Percentiles rank a stretch among this genome's conserved stretches.
Evolutionary conservation across 352 stramenopile species (phyloP).

Genomic region (Phytophthora citrophthora): DNA sequence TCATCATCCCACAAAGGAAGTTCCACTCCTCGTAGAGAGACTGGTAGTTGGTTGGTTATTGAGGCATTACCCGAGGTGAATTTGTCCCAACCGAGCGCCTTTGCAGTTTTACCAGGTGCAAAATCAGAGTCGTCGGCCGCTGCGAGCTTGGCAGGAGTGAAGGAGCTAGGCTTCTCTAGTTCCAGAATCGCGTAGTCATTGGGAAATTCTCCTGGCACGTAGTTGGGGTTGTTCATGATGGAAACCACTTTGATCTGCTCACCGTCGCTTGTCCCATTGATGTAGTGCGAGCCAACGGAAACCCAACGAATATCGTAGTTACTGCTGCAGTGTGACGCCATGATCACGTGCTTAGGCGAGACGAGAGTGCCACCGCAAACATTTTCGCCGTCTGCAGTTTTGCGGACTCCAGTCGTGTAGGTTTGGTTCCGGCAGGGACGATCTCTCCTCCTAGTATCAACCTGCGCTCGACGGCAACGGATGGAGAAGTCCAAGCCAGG

Average conservation of each 20-base stretch:
- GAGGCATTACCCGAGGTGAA: slow-evolving; percentile 28
- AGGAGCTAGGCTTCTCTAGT: slow-evolving; percentile 38
- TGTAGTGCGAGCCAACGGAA: slow-evolving; percentile 30
- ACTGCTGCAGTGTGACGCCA: slow-evolving; percentile 18
- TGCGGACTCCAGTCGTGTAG: too few species aligned
- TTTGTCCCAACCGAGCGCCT: slow-evolving; percentile 40
- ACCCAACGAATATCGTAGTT: slow-evolving; percentile 30
- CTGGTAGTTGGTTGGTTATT: too few species aligned
- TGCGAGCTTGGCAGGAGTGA: slow-evolving; percentile 36
- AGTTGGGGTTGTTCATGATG: slow-evolving; percentile 31
- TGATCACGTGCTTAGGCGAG: slow-evolving; percentile 22
- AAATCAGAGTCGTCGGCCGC: slow-evolving; percentile 25
- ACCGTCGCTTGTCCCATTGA: slow-evolving; percentile 18
- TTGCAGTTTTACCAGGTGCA: slow-evolving; percentile 30
- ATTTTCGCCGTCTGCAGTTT: slow-evolving; percentile 9
- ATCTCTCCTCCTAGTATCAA: too few species aligned
- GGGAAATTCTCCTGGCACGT: slow-evolving; percentile 11
- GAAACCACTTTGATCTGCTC: slow-evolving; percentile 38
- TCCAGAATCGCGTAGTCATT: slow-evolving; percentile 48
- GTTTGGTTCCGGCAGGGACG: too few species aligned
- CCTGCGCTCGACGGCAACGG: too few species aligned
- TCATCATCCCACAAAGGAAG: too few species aligned
- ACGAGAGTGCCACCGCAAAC: slow-evolving; percentile 27
- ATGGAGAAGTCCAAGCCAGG: too few species aligned
- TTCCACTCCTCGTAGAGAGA: slow-evolving; percentile 43